A percentile compares a stretch with the other conserved stretches of the same genome.
phyloP scores from a whole-genome alignment of 176 grass and related monocot genomes.

The Phoenix roebelenii region DNA sequence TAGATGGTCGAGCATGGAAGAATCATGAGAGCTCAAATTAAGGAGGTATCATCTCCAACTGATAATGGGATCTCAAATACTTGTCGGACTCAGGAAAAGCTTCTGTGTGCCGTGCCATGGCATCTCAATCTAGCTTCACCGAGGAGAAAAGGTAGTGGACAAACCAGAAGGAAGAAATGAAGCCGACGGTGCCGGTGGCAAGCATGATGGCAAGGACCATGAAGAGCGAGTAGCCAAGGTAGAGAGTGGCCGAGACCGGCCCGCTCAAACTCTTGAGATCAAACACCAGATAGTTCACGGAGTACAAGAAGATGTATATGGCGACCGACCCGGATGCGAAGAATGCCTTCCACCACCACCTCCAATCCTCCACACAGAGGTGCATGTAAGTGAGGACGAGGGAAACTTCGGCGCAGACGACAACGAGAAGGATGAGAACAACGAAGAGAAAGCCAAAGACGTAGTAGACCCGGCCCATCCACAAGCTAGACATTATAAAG shows the following conservation, averaged over 20 bases:
- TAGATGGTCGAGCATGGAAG: too few species aligned
- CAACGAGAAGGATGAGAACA: conserved; percentile 43
- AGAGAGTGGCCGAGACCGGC: conserved; percentile 46
- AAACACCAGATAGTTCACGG: conserved; percentile 57
- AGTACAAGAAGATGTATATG: conserved; percentile 43
- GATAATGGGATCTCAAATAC: too few species aligned
- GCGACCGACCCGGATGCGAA: conserved; percentile 62
- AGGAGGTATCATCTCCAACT: too few species aligned
- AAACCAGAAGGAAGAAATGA: conserved; percentile 51
- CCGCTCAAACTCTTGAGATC: conserved; percentile 69
- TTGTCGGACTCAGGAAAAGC: too few species aligned
- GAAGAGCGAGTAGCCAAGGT: conserved; percentile 58
- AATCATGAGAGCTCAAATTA: too few species aligned
- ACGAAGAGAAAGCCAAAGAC: conserved; percentile 63
- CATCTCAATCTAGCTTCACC: conserved; percentile 55
- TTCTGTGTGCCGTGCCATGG: too few species aligned
- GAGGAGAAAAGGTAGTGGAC: conserved; percentile 62
- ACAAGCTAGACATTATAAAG: conserved; percentile 72
- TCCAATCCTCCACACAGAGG: conserved; percentile 52
- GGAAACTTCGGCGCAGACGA: conserved; percentile 58
- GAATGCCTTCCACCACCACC: conserved; percentile 77
- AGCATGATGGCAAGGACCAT: conserved; percentile 75
- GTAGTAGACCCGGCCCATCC: conserved; percentile 63
- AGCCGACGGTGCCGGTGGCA: conserved; percentile 54
- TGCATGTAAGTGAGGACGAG: conserved; percentile 56